phyloP scores from a whole-genome alignment of 257 asterid genomes.

The Nicotiana undulata region DNA sequence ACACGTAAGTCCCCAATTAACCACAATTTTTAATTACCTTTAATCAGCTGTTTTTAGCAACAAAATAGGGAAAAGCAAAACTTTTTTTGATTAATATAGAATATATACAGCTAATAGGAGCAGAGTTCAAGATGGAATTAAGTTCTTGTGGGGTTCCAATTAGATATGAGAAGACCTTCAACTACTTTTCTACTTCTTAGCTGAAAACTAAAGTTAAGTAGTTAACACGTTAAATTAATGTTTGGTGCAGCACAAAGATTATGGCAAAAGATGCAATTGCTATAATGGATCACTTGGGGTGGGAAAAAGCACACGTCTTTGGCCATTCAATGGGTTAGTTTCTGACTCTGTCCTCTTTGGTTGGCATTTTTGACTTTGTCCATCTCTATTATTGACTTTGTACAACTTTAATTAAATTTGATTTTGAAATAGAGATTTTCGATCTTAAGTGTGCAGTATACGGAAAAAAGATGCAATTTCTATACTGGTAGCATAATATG shows the following conservation, averaged over 20 bases:
- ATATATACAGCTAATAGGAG: neutral
- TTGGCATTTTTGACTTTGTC: conserved; percentile 20
- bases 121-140: neutral
- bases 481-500: too few relatives aligned
- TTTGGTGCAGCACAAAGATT: conserved; percentile 48
- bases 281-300: conserved; percentile 89
- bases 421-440: neutral
- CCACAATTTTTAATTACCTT: neutral
- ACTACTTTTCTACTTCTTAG: neutral
- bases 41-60: neutral
- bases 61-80: neutral
- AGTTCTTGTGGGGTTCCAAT: neutral
- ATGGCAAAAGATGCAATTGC: conserved; percentile 98
- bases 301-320: conserved; percentile 85
- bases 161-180: neutral
- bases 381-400: neutral
- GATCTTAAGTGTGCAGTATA: neutral
- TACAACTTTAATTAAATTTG: neutral
- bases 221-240: neutral
- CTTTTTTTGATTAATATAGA: neutral
- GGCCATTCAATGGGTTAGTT: conserved; percentile 99
- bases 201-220: neutral
- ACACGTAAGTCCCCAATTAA: conserved; percentile 49
- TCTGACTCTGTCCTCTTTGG: conserved; percentile 14
- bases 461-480: too few relatives aligned